Evolutionary conservation across 73 alveolate species (phyloP).

Genomic region (Tetrahymena thermophila): DNA sequence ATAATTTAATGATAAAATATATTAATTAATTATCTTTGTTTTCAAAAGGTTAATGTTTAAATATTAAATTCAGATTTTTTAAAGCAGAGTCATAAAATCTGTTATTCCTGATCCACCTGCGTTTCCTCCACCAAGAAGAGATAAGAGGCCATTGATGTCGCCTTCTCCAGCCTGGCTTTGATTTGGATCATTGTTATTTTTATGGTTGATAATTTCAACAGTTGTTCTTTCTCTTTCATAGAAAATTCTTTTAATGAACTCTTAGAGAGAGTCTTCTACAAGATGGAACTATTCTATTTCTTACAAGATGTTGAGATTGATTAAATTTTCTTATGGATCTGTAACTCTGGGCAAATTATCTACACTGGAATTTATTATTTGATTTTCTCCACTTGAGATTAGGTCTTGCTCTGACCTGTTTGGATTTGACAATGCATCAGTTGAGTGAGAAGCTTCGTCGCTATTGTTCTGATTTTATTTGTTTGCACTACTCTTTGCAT

Average conservation of each 20-base stretch:
- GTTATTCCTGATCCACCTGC: not conserved
- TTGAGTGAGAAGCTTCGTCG: not conserved
- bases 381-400: not conserved
- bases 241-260: not conserved
- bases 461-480: not conserved
- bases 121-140: not conserved
- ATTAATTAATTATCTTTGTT: not conserved
- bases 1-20: not conserved
- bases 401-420: not conserved
- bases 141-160: not conserved
- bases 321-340: not conserved
- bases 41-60: not conserved
- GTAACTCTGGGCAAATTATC: not conserved
- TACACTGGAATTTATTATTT: not conserved
- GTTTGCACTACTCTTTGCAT: not conserved
- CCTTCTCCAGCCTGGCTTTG: not conserved
- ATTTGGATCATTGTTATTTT: not conserved
- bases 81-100: not conserved
- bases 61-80: not conserved
- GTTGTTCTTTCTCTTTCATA: not conserved
- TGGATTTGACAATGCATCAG: not conserved
- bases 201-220: not conserved
- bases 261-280: not conserved
- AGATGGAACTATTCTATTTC: not conserved
- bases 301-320: not conserved